Evolutionary conservation across 176 grass and related monocot species (phyloP).

Genomic region (Carex parvula): DNA sequence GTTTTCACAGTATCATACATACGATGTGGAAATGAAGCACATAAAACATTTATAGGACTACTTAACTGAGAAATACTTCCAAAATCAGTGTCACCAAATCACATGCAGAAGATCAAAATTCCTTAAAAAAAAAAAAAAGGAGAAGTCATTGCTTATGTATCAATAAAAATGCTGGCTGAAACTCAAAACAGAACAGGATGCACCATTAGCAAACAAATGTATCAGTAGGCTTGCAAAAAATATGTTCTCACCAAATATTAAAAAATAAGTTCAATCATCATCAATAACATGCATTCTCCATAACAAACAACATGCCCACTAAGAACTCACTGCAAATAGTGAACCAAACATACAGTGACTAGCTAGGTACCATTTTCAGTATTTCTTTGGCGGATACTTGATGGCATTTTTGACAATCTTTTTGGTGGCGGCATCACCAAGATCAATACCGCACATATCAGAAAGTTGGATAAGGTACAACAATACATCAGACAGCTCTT

Average conservation of each 20-base stretch:
- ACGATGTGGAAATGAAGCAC: neutral
- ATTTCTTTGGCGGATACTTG: conserved; percentile 49
- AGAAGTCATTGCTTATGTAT: neutral
- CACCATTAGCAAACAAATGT: neutral
- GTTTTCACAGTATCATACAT: neutral
- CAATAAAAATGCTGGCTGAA: neutral
- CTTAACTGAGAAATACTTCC: neutral
- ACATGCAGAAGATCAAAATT: neutral
- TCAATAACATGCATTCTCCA: neutral
- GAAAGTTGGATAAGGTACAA: conserved; percentile 75
- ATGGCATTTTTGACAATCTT: conserved; percentile 76
- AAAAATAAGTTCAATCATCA: neutral
- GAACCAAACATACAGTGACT: neutral
- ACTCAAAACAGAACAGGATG: neutral
- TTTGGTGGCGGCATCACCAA: conserved; percentile 53
- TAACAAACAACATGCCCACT: neutral
- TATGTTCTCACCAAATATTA: neutral
- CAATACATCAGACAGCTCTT: conserved; percentile 79
- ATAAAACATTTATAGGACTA: neutral
- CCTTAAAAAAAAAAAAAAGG: neutral
- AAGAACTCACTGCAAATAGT: neutral
- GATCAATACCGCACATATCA: conserved; percentile 76
- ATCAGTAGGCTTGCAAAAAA: neutral
- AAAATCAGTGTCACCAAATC: neutral
- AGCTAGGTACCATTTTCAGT: neutral